Conservation (phyloP, 345 rosid species). For the Sisymbrium altissimum region DNA sequence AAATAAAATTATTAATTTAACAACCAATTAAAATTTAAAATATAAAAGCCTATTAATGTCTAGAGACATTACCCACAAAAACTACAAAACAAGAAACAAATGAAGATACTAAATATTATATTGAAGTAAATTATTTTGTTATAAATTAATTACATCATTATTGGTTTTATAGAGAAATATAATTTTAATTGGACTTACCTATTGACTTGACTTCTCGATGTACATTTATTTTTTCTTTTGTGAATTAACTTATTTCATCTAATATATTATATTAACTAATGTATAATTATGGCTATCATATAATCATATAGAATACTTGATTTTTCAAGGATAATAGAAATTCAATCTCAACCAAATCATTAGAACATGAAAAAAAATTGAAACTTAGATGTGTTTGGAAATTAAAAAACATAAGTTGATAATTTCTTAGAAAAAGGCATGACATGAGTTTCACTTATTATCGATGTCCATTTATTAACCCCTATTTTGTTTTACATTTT, state of each 20-base stretch:
- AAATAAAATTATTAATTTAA: too few relatives aligned
- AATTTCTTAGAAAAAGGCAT: too few relatives aligned
- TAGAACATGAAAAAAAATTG: background rate
- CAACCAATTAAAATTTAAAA: background rate
- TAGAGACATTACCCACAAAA: background rate
- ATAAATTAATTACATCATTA: background rate
- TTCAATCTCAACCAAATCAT: background rate
- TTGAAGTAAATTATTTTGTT: background rate
- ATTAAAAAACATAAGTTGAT: background rate
- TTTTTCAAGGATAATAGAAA: background rate
- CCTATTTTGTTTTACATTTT: background rate
- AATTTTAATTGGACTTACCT: background rate
- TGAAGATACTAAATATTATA: background rate
- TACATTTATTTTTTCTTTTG: background rate
- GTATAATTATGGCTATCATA: background rate
- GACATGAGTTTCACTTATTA: background rate
- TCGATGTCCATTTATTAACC: background rate
- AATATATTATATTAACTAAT: background rate
- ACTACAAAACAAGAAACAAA: background rate
- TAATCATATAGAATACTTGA: background rate
- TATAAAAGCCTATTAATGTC: background rate
- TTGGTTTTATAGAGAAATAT: background rate
- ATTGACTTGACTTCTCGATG: slow-evolving; percentile 4
- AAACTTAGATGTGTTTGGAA: background rate
- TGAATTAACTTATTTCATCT: background rate